These are phyloP conservation scores for Cladophialophora chaetospira DNA, from an alignment of 2,329 filamentous ascomycete genomes.

Conservation along the genomic window DNA sequence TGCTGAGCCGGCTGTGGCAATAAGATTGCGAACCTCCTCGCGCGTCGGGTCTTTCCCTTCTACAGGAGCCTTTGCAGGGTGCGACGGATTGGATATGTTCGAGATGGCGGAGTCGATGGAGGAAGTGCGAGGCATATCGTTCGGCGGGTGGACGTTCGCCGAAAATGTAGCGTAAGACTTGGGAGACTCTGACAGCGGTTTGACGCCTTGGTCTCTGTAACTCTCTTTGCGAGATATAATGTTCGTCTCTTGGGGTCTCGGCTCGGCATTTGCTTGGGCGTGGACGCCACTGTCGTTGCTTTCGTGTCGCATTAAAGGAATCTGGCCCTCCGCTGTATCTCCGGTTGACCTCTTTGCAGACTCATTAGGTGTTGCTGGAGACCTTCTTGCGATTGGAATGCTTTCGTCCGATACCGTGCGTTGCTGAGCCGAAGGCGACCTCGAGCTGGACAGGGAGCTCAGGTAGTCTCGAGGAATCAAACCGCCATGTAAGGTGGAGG, in stretches of 20 bases:
- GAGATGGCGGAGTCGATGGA: constrained; percentile 96
- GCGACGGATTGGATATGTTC: constrained; percentile 62
- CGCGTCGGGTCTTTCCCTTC: constrained; percentile 59
- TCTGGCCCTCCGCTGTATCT: constrained; percentile 14
- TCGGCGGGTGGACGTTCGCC: constrained; percentile 9
- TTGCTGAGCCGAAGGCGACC: constrained; percentile 10
- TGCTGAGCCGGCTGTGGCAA: constrained; percentile 81
- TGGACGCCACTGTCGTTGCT: background rate
- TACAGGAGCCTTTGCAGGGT: constrained; percentile 60
- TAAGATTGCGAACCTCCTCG: constrained; percentile 76
- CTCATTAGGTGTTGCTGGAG: constrained; percentile 13
- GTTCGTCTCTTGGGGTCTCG: background rate
- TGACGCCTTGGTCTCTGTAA: constrained; percentile 3
- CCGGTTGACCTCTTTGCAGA: constrained; percentile 3
- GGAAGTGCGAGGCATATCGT: constrained; percentile 66
- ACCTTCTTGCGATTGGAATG: background rate
- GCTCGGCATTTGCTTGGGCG: background rate
- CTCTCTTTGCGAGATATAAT: background rate
- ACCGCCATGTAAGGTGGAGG: constrained; percentile 31
- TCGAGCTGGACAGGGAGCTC: constrained; percentile 34
- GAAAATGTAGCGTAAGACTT: constrained; percentile 16
- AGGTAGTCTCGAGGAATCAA: constrained; percentile 43
- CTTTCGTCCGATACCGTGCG: constrained; percentile 4
- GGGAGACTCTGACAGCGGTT: constrained; percentile 18
- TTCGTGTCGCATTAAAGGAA: constrained; percentile 3